Percentiles rank a stretch among this genome's conserved stretches.
Evolutionary conservation across 2,329 filamentous ascomycete genomes (phyloP).

Genomic region (Biscogniauxia marginata): DNA sequence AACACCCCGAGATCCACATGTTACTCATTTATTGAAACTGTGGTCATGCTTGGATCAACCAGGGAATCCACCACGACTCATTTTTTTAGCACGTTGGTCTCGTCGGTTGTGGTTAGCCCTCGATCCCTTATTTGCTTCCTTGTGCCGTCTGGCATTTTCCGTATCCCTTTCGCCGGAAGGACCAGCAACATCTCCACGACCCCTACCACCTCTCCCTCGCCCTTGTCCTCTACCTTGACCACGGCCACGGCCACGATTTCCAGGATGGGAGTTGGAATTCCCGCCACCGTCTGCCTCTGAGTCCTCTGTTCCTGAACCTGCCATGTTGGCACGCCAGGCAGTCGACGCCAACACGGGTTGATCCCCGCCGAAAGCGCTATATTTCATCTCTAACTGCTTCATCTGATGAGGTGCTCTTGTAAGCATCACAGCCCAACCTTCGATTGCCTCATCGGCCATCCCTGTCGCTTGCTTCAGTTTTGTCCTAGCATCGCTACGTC

Average conservation of each 20-base stretch:
- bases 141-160: slow-evolving; percentile 67
- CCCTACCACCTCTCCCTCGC: slow-evolving; percentile 39
- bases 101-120: slow-evolving; percentile 84
- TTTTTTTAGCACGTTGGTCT: slow-evolving; percentile 66
- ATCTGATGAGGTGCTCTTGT: slow-evolving; percentile 67
- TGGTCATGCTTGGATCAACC: too few species aligned
- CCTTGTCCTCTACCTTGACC: slow-evolving; percentile 47
- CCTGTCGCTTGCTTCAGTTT: slow-evolving; percentile 72
- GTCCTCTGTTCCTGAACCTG: slow-evolving; percentile 56
- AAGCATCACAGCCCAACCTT: slow-evolving; percentile 92
- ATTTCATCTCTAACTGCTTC: slow-evolving; percentile 68
- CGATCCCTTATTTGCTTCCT: slow-evolving; percentile 80
- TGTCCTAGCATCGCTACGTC: slow-evolving; percentile 60
- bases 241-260: slow-evolving; percentile 46
- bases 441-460: slow-evolving; percentile 91
- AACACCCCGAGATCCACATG: too few species aligned
- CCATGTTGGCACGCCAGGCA: slow-evolving; percentile 58
- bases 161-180: slow-evolving; percentile 69
- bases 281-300: slow-evolving; percentile 46
- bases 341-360: slow-evolving; percentile 66
- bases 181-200: slow-evolving; percentile 61
- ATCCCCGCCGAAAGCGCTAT: slow-evolving; percentile 61
- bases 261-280: slow-evolving; percentile 39
- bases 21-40: slow-evolving; percentile 1
- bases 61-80: slow-evolving; percentile 52